Base-by-base conservation (phyloP, 495 filamentous ascomycete species). In the Chaetomidium leptoderma region DNA sequence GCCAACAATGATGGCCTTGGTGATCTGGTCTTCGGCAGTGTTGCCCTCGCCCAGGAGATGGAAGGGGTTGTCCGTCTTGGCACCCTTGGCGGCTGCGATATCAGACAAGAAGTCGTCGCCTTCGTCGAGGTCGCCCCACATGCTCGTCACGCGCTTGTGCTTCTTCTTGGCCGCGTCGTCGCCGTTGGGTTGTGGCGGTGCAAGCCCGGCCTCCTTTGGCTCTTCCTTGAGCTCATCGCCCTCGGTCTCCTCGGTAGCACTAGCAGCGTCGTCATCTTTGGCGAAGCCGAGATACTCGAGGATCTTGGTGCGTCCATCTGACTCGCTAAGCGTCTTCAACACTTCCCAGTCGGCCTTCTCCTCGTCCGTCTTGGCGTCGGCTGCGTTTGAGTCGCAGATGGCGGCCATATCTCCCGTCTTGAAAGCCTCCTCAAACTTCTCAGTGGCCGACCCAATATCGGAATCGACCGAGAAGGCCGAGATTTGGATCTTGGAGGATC, bases 281-380 rank as follows among this genome's bases (percentile, higher is more conserved):
- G 83, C 76, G 70, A 96, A 96, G 13, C 95, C 93, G 37, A 99
- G 83, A 72, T 93, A 90, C 55, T 91, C 87, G 9, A 91, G 78
- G 47, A 97, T 83, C 62, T 86, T 83, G 67, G 86, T 86, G 49
- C 91, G 81, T 39, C 90, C 87, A 69, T 91, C 88, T 9, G 83
- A 82, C 8, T 91, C 84, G 37, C 91, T 86, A 68, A 97, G 72
- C n/a, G 90, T 88, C 71, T 92, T 84, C 57, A 99, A 86, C 27
- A 96, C 89, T 70, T 86, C 86, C 93, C 93, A 99, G 69, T 97
- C 92, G 14, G 87, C 86, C 78, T 89, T 96, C 68, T 97, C 93
- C 60, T 92, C 88, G 3, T 97, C 92, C 6, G 82, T 88, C 58
- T 80, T 83, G 17, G 92, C 88, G 49, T 81, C 73, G 10, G 81